phyloP scores from a whole-genome alignment of 2,329 filamentous ascomycete species.

The Lachnellula arida region DNA sequence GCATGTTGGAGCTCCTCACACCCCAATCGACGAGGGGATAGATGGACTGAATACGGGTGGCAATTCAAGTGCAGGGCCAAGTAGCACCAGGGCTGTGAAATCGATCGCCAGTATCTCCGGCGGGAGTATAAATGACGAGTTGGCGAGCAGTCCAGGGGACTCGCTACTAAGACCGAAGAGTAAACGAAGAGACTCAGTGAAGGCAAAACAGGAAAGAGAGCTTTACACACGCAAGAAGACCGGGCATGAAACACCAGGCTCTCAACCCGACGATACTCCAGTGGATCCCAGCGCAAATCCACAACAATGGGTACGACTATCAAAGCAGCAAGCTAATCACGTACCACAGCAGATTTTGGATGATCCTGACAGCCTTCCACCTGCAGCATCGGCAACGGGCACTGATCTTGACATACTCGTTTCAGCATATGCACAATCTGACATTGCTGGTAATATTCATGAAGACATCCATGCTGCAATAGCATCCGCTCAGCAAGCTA shows the following conservation, averaged over 20 bases:
- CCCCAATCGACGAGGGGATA: constrained; percentile 51
- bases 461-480: constrained; percentile 76
- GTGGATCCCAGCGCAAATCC: constrained; percentile 39
- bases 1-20: constrained; percentile 68
- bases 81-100: constrained; percentile 83
- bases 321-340: constrained; percentile 45
- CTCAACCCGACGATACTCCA: constrained; percentile 54
- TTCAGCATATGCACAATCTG: constrained; percentile 68
- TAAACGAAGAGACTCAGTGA: constrained; percentile 75
- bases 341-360: constrained; percentile 60
- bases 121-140: constrained; percentile 61
- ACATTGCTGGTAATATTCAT: constrained; percentile 67
- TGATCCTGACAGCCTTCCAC: constrained; percentile 61
- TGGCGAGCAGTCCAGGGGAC: constrained; percentile 52
- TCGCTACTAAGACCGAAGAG: constrained; percentile 60
- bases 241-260: constrained; percentile 57
- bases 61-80: constrained; percentile 67
- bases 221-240: constrained; percentile 80
- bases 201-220: constrained; percentile 80
- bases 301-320: constrained; percentile 57
- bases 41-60: constrained; percentile 60
- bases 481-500: constrained; percentile 58
- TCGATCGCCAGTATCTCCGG: constrained; percentile 83
- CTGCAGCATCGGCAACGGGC: constrained; percentile 51
- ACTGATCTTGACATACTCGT: constrained; percentile 83